Evolutionary conservation across 1,284 basidiomycete species (phyloP), one percentile per base, ranked within the genome.

Genomic region (Pterula multifida): DNA sequence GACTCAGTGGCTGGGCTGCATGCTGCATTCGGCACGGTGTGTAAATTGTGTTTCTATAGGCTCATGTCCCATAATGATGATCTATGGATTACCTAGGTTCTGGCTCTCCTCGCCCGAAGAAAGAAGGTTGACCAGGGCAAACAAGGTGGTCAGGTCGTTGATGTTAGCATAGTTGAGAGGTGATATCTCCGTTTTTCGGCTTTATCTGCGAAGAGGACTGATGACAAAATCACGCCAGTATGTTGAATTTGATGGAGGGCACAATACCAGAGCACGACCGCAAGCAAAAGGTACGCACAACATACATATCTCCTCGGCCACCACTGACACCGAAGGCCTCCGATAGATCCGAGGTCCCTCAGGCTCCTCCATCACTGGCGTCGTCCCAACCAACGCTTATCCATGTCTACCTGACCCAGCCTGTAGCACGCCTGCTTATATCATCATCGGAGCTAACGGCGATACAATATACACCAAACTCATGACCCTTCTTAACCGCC

Each of bases 151-250:
- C 73, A 72, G 52, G 79, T 72, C 0, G 81, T 85, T n/a, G 81
- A 85, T 57, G 81, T 85, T 17, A 84, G 81, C 62, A 84, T 85
- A 23, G 67, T 82, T 55, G 81, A 83, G 60, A 84, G 81, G 81
- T 73, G 50, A 51, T 39, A 36, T 44, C 19, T 24, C 3, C 46
- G 19, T 17, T 36, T 15, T 46, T 46, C 26, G 19, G 17, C 35
- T 36, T 2, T 2, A n/a, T 15, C 45, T 15, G 0, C 19, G 19
- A 17, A 2, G 21, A 17, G 28, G 6, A 24, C 26, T 26, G 25
- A 56, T 17, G 47, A 44, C 19, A 17, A 17, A 51, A 12, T 1
- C 9, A n/a, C 49, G 26, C 24, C 52, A 80, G 81, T 57, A 83
- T 85, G 80, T 63, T 85, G 6, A 85, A 83, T 58, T 62, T 83